Conservation (phyloP, 1,139 yeast species). For the Diutina mesorugosa region DNA sequence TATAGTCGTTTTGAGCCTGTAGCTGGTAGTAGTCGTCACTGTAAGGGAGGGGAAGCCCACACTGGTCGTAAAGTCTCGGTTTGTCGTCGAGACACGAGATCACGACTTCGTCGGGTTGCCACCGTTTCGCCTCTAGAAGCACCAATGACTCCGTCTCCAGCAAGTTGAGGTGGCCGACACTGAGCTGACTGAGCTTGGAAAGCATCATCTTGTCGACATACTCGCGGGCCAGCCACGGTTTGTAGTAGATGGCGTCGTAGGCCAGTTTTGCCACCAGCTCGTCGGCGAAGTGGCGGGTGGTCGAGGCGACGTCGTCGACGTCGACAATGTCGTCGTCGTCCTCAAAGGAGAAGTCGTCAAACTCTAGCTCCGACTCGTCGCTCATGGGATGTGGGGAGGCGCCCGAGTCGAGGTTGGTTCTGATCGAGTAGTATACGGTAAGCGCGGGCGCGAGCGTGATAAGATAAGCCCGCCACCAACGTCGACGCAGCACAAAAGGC, state of each 20-base stretch:
- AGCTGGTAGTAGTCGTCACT: conserved; percentile 6
- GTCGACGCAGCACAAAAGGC: too few relatives aligned
- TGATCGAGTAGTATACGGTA: background rate
- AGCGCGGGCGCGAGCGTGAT: background rate
- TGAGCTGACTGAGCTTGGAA: background rate
- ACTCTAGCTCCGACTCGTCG: background rate
- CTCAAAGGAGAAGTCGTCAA: conserved; percentile 6
- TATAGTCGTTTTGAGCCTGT: conserved; percentile 14
- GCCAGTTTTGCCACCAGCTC: conserved; percentile 1
- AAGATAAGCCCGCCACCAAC: background rate
- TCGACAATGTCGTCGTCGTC: conserved; percentile 4
- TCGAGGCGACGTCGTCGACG: background rate
- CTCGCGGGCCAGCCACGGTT: conserved; percentile 1
- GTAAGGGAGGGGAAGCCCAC: conserved; percentile 30
- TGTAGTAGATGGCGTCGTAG: background rate
- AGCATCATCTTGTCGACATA: background rate
- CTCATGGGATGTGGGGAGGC: background rate
- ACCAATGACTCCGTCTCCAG: conserved; percentile 26
- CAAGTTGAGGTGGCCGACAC: conserved; percentile 17
- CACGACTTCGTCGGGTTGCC: conserved; percentile 66
- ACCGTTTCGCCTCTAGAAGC: conserved; percentile 46
- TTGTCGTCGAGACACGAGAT: conserved; percentile 53
- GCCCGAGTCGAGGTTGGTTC: background rate
- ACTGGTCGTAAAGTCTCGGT: conserved; percentile 24
- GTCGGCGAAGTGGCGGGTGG: background rate